Evolutionary conservation across 495 filamentous ascomycete genomes (phyloP).

Genomic region (Podospora pseudoanserina): DNA sequence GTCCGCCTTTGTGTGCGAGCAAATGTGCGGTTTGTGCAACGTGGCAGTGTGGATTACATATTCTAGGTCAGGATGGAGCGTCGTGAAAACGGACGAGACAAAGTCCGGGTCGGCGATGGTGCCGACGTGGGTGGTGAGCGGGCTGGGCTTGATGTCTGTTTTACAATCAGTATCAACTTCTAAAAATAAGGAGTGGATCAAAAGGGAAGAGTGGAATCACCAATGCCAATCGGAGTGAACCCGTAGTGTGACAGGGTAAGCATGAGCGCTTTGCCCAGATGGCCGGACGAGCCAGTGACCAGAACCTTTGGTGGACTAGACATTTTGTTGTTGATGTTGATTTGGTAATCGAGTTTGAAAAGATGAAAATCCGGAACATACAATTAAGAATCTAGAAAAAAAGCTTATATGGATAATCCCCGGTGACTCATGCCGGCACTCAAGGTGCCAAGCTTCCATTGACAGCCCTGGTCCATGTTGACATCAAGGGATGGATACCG

Average conservation of each 20-base stretch:
- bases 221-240: conserved; percentile 27
- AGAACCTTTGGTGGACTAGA: conserved; percentile 22
- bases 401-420: neutral
- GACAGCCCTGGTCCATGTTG: neutral
- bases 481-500: neutral
- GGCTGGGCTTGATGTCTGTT: conserved; percentile 24
- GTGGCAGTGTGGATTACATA: conserved; percentile 34
- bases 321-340: neutral
- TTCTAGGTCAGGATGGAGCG: neutral
- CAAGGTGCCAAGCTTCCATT: neutral
- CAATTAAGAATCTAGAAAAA: neutral
- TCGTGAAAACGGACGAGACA: conserved; percentile 22
- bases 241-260: conserved; percentile 24
- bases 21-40: conserved; percentile 34
- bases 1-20: conserved; percentile 25
- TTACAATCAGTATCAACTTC: neutral
- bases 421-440: neutral
- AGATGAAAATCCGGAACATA: too few relatives aligned
- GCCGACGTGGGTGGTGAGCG: conserved; percentile 22
- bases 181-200: neutral
- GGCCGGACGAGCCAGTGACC: conserved; percentile 34
- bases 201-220: neutral
- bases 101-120: conserved; percentile 22
- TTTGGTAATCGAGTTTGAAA: too few relatives aligned
- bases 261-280: conserved; percentile 33